Evolutionary conservation across 805 yeast genomes (phyloP).

Genomic region (Candida koratica): DNA sequence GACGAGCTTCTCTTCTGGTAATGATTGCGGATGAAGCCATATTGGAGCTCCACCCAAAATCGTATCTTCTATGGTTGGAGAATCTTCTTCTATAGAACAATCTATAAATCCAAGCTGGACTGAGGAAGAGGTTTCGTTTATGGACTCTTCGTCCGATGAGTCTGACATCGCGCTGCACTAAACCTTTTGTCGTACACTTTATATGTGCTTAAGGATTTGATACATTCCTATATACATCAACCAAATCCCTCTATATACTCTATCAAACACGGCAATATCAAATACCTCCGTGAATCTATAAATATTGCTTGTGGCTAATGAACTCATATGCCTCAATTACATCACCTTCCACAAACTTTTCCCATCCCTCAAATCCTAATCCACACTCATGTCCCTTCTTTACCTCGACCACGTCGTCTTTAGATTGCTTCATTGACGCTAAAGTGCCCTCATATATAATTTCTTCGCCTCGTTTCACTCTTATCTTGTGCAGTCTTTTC

Average conservation of each 20-base stretch:
- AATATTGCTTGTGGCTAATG: conserved; percentile 36
- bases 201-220: too few relatives aligned
- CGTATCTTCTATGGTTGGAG: conserved; percentile 54
- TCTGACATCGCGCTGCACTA: too few relatives aligned
- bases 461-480: conserved; percentile 51
- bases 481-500: conserved; percentile 53
- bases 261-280: too few relatives aligned
- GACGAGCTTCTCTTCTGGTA: conserved; percentile 51
- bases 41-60: conserved; percentile 71
- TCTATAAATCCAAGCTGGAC: conserved; percentile 66
- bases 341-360: conserved; percentile 72
- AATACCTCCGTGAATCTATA: conserved; percentile 25
- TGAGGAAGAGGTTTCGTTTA: background rate
- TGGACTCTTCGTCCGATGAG: conserved; percentile 50
- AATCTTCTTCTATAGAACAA: conserved; percentile 29
- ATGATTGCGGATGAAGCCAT: conserved; percentile 62
- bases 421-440: conserved; percentile 72
- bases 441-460: conserved; percentile 55
- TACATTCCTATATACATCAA: too few relatives aligned
- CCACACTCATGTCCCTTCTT: conserved; percentile 92
- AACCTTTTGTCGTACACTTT: too few relatives aligned
- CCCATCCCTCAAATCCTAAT: conserved; percentile 64
- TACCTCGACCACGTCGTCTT: conserved; percentile 73
- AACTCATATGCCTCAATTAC: conserved; percentile 69
- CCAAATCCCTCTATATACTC: too few relatives aligned